phyloP scores from a whole-genome alignment of 176 grass and related monocot species.

The Chrysopogon serrulatus region DNA sequence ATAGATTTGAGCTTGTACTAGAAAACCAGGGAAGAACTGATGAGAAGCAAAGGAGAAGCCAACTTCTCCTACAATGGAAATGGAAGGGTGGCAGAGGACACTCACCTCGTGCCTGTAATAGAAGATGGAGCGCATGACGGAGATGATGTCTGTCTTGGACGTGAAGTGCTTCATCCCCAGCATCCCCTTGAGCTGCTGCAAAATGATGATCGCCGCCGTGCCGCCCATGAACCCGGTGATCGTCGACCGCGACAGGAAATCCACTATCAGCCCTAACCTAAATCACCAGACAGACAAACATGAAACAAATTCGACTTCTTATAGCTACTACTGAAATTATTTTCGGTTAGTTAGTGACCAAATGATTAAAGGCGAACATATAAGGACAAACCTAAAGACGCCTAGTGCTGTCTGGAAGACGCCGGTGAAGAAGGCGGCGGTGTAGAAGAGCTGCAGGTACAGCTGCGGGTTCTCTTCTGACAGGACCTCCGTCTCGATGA shows the following conservation, averaged over 20 bases:
- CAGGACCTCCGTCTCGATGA: constrained; percentile 51
- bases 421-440: constrained; percentile 93
- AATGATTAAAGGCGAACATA: background rate
- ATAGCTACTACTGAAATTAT: background rate
- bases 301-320: background rate
- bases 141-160: constrained; percentile 76
- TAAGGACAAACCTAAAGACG: constrained; percentile 49
- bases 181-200: constrained; percentile 95
- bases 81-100: background rate
- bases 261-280: constrained; percentile 86
- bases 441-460: constrained; percentile 75
- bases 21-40: too few species aligned
- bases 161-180: constrained; percentile 92
- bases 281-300: background rate
- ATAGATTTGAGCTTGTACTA: too few species aligned
- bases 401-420: constrained; percentile 72
- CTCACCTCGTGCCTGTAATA: constrained; percentile 60
- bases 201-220: constrained; percentile 81
- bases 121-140: constrained; percentile 63
- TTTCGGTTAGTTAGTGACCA: background rate
- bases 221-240: constrained; percentile 98
- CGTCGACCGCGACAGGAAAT: constrained; percentile 88
- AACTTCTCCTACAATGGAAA: background rate
- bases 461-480: constrained; percentile 43
- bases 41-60: background rate